Evolutionary conservation across 2,329 filamentous ascomycete species (phyloP).

Genomic region (Penicillium brasilianum): DNA sequence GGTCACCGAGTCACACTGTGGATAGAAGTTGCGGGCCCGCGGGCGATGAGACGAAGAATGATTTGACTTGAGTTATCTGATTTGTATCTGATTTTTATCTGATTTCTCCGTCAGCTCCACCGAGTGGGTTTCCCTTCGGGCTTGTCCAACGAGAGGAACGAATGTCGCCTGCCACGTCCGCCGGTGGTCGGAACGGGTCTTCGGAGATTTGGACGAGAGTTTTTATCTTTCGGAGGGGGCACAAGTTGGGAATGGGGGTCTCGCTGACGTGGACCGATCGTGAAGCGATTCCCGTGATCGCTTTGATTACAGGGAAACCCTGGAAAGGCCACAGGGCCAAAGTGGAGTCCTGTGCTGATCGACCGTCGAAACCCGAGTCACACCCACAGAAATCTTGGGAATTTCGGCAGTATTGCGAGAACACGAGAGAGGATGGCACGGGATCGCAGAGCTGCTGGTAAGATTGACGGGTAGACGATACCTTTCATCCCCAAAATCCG

Average conservation of each 20-base stretch:
- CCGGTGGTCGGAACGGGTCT: conserved; percentile 6
- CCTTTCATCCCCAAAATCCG: not conserved
- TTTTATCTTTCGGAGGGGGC: not conserved
- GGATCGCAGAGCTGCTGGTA: not conserved
- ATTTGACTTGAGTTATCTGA: conserved; percentile 30
- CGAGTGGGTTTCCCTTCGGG: conserved; percentile 22
- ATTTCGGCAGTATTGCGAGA: not conserved
- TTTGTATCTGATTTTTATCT: conserved; percentile 34
- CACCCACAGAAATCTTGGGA: not conserved
- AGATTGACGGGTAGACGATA: not conserved
- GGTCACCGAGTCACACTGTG: conserved; percentile 28
- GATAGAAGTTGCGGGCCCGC: conserved; percentile 23
- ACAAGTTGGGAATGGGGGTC: not conserved
- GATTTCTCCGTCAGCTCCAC: conserved; percentile 31
- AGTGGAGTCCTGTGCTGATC: conserved; percentile 2
- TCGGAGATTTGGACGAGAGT: not conserved
- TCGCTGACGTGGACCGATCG: conserved; percentile 5
- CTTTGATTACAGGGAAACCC: conserved; percentile 4
- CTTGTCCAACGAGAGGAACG: conserved; percentile 12
- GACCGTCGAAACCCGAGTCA: not conserved
- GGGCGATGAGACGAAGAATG: conserved; percentile 19
- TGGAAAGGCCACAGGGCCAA: not conserved
- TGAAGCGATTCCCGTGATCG: not conserved
- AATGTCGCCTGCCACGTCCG: conserved; percentile 6
- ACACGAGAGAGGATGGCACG: not conserved